These are phyloP conservation scores for Fusarium sambucinum DNA, from an alignment of 2,329 filamentous ascomycete species.

Conservation along the genomic window DNA sequence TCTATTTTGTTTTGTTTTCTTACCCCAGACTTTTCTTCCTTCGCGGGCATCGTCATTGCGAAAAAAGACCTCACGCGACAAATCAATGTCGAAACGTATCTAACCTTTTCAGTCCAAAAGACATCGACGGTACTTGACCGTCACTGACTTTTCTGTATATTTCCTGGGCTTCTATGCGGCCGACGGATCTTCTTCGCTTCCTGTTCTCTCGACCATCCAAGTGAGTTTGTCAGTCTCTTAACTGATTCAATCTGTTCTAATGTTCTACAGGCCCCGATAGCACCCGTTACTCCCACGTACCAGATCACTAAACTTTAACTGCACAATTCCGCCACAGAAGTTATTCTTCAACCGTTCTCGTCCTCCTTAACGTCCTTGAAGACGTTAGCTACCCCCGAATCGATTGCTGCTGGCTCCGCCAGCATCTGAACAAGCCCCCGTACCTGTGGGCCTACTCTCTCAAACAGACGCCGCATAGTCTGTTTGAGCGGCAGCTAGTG, in stretches of 20 bases:
- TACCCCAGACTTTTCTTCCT: not conserved
- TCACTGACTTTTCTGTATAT: conserved; percentile 41
- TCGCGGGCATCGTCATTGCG: not conserved
- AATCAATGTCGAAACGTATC: conserved; percentile 47
- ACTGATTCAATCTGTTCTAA: not conserved
- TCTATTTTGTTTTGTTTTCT: conserved; percentile 1
- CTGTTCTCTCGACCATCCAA: conserved; percentile 90
- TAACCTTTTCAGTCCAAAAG: conserved; percentile 35
- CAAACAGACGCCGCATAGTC: conserved; percentile 93
- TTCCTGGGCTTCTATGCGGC: conserved; percentile 81
- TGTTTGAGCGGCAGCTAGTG: conserved; percentile 98
- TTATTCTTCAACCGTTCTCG: conserved; percentile 83
- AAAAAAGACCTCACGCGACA: conserved; percentile 40
- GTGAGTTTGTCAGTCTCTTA: conserved; percentile 65
- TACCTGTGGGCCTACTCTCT: conserved; percentile 97
- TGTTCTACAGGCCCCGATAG: conserved; percentile 66
- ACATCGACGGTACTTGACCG: conserved; percentile 47
- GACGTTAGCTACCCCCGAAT: conserved; percentile 66
- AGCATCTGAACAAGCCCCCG: conserved; percentile 73
- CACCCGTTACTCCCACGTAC: conserved; percentile 57
- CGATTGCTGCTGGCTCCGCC: conserved; percentile 88
- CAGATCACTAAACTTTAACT: conserved; percentile 60
- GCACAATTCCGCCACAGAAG: conserved; percentile 90
- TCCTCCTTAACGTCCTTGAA: conserved; percentile 89
- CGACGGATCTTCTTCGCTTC: conserved; percentile 89